A percentile compares a stretch with the other conserved stretches of the same genome.
Evolutionary conservation across 1,284 basidiomycete species (phyloP).

Genomic region (Inonotus obliquus): DNA sequence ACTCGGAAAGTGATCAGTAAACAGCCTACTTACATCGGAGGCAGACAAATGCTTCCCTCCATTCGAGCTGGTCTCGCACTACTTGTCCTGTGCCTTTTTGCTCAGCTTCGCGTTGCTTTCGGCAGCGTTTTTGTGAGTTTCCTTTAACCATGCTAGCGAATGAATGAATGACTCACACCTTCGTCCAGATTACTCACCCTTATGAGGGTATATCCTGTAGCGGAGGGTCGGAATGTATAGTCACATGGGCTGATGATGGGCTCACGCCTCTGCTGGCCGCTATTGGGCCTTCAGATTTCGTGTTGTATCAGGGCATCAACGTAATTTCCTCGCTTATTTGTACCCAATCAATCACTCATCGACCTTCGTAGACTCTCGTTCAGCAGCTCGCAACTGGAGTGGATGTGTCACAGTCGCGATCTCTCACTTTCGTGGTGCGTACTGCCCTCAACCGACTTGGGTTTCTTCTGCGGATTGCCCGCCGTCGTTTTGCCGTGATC

Average conservation of each 20-base stretch:
- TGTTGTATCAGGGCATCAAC: constrained; percentile 11
- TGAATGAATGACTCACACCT: background rate
- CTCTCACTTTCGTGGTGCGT: constrained; percentile 15
- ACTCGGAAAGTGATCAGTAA: background rate
- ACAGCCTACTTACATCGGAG: background rate
- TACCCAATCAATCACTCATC: background rate
- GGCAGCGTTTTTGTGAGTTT: constrained; percentile 4
- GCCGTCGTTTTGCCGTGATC: background rate
- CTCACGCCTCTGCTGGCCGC: constrained; percentile 12
- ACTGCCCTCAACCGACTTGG: background rate
- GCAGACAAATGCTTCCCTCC: background rate
- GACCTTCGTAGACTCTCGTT: constrained; percentile 12
- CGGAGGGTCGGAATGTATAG: constrained; percentile 9
- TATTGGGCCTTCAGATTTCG: constrained; percentile 14
- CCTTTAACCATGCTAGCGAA: background rate
- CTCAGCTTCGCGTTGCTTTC: background rate
- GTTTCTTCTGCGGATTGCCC: background rate
- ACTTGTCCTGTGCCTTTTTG: background rate
- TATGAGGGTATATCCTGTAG: constrained; percentile 14
- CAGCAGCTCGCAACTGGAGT: constrained; percentile 15
- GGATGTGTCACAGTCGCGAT: constrained; percentile 11
- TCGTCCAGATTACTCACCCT: constrained; percentile 13
- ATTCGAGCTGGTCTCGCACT: constrained; percentile 1
- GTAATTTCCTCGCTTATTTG: background rate
- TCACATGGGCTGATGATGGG: constrained; percentile 18